Evolutionary conservation across 441 rosid species (phyloP).

Genomic region (Syzygium syzygioides): DNA sequence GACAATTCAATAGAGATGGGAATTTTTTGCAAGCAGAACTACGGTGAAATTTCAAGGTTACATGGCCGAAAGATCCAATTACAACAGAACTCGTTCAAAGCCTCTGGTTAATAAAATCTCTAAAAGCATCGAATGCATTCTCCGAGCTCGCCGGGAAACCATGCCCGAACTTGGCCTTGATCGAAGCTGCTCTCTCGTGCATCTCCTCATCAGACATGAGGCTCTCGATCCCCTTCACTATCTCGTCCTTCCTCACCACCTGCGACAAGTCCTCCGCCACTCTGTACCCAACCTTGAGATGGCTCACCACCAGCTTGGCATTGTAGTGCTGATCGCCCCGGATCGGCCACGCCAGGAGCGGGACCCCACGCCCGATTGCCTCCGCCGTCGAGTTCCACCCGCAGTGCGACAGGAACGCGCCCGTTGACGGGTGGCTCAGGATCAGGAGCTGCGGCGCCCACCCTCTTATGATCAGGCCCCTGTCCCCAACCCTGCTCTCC

Average conservation of each 20-base stretch:
- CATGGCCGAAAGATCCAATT: neutral
- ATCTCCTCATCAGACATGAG: constrained; percentile 18
- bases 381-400: constrained; percentile 24
- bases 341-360: constrained; percentile 17
- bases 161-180: constrained; percentile 11
- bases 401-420: constrained; percentile 16
- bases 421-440: constrained; percentile 30
- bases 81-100: neutral
- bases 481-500: constrained; percentile 10
- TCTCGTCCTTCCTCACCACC: constrained; percentile 7
- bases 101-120: constrained; percentile 9
- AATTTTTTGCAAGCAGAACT: neutral
- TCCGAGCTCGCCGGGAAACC: constrained; percentile 27
- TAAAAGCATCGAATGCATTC: constrained; percentile 16
- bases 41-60: neutral
- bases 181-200: constrained; percentile 10
- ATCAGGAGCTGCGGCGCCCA: constrained; percentile 39
- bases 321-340: constrained; percentile 19
- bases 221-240: constrained; percentile 21
- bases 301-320: constrained; percentile 10
- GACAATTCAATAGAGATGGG: neutral
- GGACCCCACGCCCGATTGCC: constrained; percentile 21
- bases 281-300: constrained; percentile 16
- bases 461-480: constrained; percentile 30
- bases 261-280: constrained; percentile 21